These are phyloP conservation scores for Lentinula raphanica DNA, from an alignment of 768 basidiomycete species.

Conservation along the genomic window DNA sequence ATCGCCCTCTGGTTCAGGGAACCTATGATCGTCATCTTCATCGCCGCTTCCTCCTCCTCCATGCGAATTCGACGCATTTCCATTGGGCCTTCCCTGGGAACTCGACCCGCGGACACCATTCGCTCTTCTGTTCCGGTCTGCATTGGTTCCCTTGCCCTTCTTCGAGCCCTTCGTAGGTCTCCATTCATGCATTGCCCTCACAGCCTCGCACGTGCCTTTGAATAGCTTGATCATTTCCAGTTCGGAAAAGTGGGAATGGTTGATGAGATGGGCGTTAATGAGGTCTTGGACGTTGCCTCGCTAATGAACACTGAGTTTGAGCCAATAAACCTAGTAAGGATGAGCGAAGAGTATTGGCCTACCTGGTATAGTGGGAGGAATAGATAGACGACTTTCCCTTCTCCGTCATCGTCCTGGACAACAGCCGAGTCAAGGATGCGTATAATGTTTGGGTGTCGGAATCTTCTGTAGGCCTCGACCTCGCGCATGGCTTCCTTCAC, in stretches of 20 bases:
- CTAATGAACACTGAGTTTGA: constrained; percentile 29
- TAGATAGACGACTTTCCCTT: constrained; percentile 92
- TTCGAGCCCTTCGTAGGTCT: constrained; percentile 30
- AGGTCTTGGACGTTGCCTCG: constrained; percentile 93
- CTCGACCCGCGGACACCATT: neutral
- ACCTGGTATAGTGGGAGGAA: constrained; percentile 94
- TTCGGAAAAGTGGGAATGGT: constrained; percentile 80
- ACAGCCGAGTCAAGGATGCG: constrained; percentile 93
- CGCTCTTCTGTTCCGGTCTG: too few species aligned
- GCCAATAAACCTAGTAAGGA: neutral
- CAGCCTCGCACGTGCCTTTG: constrained; percentile 89
- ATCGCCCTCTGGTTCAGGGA: constrained; percentile 74
- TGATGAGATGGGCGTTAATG: constrained; percentile 82
- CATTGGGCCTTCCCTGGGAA: neutral
- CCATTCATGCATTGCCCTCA: constrained; percentile 92
- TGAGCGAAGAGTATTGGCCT: constrained; percentile 9
- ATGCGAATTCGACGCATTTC: neutral
- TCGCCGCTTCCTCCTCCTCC: constrained; percentile 30
- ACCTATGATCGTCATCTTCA: constrained; percentile 63
- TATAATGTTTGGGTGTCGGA: constrained; percentile 97
- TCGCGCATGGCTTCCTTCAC: constrained; percentile 88
- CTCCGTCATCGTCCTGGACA: constrained; percentile 88
- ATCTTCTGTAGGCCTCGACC: constrained; percentile 90
- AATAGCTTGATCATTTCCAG: constrained; percentile 85
- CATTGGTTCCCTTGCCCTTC: neutral